These are phyloP conservation scores for Alternaria consortialis DNA, from an alignment of 2,329 filamentous ascomycete species.

Conservation along the genomic window DNA sequence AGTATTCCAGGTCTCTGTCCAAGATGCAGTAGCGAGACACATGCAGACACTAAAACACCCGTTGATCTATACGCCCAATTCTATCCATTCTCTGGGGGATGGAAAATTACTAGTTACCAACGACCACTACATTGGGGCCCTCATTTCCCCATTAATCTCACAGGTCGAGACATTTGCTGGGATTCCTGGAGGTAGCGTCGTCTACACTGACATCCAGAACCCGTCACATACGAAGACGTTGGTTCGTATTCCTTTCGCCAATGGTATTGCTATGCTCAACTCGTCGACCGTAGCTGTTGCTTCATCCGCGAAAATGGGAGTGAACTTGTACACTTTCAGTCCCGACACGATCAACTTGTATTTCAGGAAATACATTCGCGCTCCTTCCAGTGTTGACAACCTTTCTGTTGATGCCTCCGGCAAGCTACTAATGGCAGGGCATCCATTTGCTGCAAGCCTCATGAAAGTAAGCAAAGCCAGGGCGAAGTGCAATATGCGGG, in stretches of 20 bases:
- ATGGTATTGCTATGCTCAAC: conserved; percentile 53
- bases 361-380: conserved; percentile 24
- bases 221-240: conserved; percentile 30
- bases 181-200: conserved; percentile 49
- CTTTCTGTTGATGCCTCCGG: conserved; percentile 50
- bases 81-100: conserved; percentile 46
- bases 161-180: conserved; percentile 53
- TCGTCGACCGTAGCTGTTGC: conserved; percentile 51
- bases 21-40: conserved; percentile 36
- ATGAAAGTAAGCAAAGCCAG: conserved; percentile 32
- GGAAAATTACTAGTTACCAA: conserved; percentile 53
- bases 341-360: conserved; percentile 17
- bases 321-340: conserved; percentile 48
- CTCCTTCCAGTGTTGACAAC: conserved; percentile 53
- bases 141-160: conserved; percentile 35
- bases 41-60: conserved; percentile 44
- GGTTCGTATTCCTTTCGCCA: conserved; percentile 52
- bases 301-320: conserved; percentile 44
- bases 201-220: conserved; percentile 42
- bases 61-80: conserved; percentile 51
- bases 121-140: conserved; percentile 52
- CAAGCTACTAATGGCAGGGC: conserved; percentile 54
- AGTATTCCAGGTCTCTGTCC: conserved; percentile 45
- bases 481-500: conserved; percentile 26
- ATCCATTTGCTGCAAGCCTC: conserved; percentile 49